Base-by-base conservation (phyloP, 106 monocot genomes). In the Allium sativum region DNA sequence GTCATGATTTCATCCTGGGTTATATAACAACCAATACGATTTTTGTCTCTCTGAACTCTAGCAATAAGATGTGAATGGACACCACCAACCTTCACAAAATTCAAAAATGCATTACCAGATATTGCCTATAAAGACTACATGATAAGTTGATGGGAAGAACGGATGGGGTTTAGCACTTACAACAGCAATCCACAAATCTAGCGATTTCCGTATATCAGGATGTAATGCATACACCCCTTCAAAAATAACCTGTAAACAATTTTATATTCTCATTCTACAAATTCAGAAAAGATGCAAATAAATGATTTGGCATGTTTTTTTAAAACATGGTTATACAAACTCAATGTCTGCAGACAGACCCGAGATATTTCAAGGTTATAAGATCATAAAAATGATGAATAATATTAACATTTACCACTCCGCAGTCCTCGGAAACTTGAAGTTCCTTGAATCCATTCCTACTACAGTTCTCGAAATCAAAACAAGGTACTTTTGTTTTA, bases 121-220 rank as follows among this genome's bases (percentile, higher is more conserved):
- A 53, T 12, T 44, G 8, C 17, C 9, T 48, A 64, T 48, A 40
- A 53, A 51, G 18, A 57, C 50, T 18, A 42, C 40, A 55, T 1
- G 0, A 64, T 9, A 41, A 63, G 40, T 17, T 9, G 16, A 59
- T 50, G 16, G 43, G 20, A 69, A 31, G 54, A 18, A 64, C 31
- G 13, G 0, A 42, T 47, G 16, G 48, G 14, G 8, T 66, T 46
- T 53, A 51, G 48, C 54, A 59, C 96, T 91, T 65, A 96, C 96
- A 81, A 96, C 96, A 80, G 96, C 90, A 75, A 96, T 96, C 87
- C 96, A 91, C 31, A 96, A 74, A 70, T 96, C 90, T 51, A 96
- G 76, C 59, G 84, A 79, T 70, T 82, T 78, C 59, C 91, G 60
- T 79, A 96, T 96, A 48, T 84, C 79, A 64, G 96, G 96, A 58